phyloP scores from a whole-genome alignment of 345 rosid genomes.

The Gossypioides kirkii region DNA sequence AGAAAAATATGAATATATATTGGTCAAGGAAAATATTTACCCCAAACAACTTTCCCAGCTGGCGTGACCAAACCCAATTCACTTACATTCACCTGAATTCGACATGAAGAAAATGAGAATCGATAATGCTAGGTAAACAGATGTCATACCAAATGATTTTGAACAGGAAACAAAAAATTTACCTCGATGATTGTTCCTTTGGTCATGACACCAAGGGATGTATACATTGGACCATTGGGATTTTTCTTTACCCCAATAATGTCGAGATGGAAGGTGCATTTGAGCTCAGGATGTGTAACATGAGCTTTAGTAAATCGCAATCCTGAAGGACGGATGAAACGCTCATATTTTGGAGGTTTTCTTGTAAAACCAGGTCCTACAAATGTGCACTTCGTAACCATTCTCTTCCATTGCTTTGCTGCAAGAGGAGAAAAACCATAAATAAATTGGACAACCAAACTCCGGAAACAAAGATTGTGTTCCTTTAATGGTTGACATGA shows the following conservation, averaged over 20 bases:
- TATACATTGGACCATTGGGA: conserved; percentile 91
- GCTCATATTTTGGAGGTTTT: conserved; percentile 30
- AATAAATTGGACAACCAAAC: background rate
- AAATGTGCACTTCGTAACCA: conserved; percentile 91
- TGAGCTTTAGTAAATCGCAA: conserved; percentile 87
- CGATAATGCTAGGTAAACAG: background rate
- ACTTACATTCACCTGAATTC: conserved; percentile 81
- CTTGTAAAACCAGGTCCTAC: conserved; percentile 72
- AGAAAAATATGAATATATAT: background rate
- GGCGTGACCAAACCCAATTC: conserved; percentile 95
- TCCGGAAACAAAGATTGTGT: background rate
- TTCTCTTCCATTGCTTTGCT: conserved; percentile 96
- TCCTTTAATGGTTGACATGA: no score
- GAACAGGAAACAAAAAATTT: background rate
- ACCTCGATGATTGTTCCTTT: conserved; percentile 92
- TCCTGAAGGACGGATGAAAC: conserved; percentile 89
- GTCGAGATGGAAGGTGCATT: conserved; percentile 79
- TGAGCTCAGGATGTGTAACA: conserved; percentile 89
- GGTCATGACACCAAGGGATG: conserved; percentile 88
- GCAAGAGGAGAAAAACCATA: conserved; percentile 18
- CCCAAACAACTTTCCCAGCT: conserved; percentile 90
- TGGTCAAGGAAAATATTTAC: conserved; percentile 32
- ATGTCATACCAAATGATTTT: background rate
- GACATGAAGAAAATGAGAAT: background rate
- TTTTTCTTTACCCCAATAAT: conserved; percentile 87